phyloP scores from a whole-genome alignment of 2,329 filamentous ascomycete genomes.

The Dactylellina drechsleri region DNA sequence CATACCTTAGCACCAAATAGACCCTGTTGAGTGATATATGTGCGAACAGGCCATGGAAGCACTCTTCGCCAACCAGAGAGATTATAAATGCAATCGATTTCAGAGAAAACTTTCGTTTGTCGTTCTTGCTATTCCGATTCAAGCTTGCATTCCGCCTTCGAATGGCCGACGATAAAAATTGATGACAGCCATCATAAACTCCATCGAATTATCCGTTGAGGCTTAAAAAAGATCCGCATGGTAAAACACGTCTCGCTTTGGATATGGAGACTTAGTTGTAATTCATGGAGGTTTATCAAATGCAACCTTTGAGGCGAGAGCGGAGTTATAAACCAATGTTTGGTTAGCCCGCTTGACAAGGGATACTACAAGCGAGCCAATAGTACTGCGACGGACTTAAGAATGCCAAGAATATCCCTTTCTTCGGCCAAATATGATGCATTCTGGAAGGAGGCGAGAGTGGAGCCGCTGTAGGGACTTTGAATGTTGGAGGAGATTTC shows the following conservation, averaged over 20 bases:
- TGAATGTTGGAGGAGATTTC: not conserved
- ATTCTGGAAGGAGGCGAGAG: not conserved
- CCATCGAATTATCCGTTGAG: not conserved
- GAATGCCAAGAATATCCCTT: slow-evolving; percentile 22
- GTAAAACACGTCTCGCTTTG: not conserved
- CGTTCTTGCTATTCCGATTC: too few relatives aligned
- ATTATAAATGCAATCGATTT: too few relatives aligned
- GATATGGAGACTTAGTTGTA: not conserved
- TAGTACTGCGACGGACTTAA: slow-evolving; percentile 31
- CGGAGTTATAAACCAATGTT: not conserved
- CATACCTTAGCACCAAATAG: too few relatives aligned
- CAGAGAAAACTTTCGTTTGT: too few relatives aligned
- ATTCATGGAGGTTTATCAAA: too few relatives aligned
- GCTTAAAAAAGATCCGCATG: not conserved
- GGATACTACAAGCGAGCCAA: slow-evolving; percentile 31
- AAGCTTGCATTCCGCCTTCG: too few relatives aligned
- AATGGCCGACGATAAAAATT: too few relatives aligned
- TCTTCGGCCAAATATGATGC: slow-evolving; percentile 16
- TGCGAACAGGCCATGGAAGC: too few relatives aligned
- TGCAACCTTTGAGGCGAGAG: not conserved
- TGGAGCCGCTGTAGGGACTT: slow-evolving; percentile 2
- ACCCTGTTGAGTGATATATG: too few relatives aligned
- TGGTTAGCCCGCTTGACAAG: not conserved
- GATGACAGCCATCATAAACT: too few relatives aligned
- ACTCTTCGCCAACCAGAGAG: too few relatives aligned